Base-by-base conservation (phyloP, 345 rosid genomes). In the Eutrema japonicum region DNA sequence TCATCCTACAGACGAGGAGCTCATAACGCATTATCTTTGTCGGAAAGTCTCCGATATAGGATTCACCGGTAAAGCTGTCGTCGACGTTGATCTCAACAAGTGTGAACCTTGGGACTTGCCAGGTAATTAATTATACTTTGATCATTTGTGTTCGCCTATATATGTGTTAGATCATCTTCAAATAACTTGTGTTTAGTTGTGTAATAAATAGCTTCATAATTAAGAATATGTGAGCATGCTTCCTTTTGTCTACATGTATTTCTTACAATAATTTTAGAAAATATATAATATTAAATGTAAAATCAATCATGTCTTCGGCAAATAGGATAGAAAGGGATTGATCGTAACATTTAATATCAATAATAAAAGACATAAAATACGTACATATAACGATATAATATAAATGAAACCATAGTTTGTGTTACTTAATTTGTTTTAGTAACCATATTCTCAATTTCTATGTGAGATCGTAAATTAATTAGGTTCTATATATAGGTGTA, bases 81-180 rank as follows among this genome's bases (percentile, higher is more conserved):
- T 93, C 13, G 94, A 89, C 72, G 96, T 92, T 68, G 99, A 95
- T 90, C 97, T 95, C 75, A 95, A 95, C 55, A 95, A 92, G 81
- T 86, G 85, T 74, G 99, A 95, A 76, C 99, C 99, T 64, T 95
- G 99, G 99, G 97, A 95, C 73, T 92, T 95, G 67, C 99, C 99
- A 68, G 97, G 99, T 94, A 83, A 22, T 3, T 94, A 83, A 22
- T 3, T 46, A 27, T 9, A 36, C 57, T 9, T 73, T 11, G 14
- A 33, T 51, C 5, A 55, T 40, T 27, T 43, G 33, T 8, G 9
- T 12, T 41, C 8, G 1, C 52, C 56, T 22, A 40, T 45, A 40
- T 45, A 13, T 53, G 26, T 1, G 26, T 52, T 43, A 43, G 36
- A 26, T 43, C 45, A 32, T 41, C n/a, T 50, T 2, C 46, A 43